Evolutionary conservation across 75 land plant species (phyloP), one percentile per base, ranked within the genome.

Genomic region (Selaginella moellendorffii): DNA sequence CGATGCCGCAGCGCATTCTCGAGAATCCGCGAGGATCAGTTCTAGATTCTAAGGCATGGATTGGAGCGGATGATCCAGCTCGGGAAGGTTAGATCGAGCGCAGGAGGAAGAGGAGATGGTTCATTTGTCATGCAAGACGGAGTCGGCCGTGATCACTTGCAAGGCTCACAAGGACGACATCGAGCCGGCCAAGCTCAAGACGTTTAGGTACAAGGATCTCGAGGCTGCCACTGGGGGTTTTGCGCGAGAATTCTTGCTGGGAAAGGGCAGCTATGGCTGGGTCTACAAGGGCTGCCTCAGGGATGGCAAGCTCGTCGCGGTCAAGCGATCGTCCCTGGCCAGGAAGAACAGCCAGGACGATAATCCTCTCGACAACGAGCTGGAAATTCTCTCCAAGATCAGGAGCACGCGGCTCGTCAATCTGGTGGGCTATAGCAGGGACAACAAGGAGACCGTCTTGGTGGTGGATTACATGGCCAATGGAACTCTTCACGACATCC

Each of bases 401-500:
- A 72, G 63, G 36, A 80, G 78, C 65, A 86, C 85, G 1, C 62
- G 91, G 22, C 62, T 89, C 21, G 96, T 86, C 10, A 89, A 86
- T 68, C 75, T 89, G 10, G 60, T 89, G 1, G 96, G 96, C 8
- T 87, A 80, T 66, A 65, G 84, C 61, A 61, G 42, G 17, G 62
- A 28, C 21, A 2, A 53, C 64, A 54, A 70, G 36, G 78, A 74
- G 26, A 77, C 74, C 46, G 74, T 89, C 2, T 66, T 89, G 51
- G 96, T 89, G 21, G 85, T 86, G 19, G 96, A 89, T 68, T 82
- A 72, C 58, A 89, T 89, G 96, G 65, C 65, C 27, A 83, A 89
- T 30, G 96, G 96, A 0, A 86, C 96, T 10, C 69, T 89, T 0
- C 77, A 77, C 63, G 96, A 89, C 31, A 69, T 79, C 30, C 72